A percentile compares a stretch with the other conserved stretches of the same genome.
Evolutionary conservation across 139 green algal species (phyloP).

Genomic region (Picochlorum costavermella): DNA sequence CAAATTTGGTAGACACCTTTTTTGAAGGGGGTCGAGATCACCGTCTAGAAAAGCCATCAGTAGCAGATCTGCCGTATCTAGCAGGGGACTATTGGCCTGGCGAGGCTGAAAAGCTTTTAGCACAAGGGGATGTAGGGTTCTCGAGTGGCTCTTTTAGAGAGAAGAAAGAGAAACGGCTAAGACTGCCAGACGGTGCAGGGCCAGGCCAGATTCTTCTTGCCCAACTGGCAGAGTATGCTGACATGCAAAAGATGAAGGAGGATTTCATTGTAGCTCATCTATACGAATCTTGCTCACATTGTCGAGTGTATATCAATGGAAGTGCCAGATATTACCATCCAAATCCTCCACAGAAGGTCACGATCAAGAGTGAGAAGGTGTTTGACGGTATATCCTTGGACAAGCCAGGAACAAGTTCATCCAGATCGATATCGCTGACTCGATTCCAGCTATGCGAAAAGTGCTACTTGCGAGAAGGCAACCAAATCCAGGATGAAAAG

Average conservation of each 20-base stretch:
- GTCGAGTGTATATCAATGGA: conserved; percentile 53
- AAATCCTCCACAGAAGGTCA: conserved; percentile 23
- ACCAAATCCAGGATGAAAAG: conserved; percentile 1
- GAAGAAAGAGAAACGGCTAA: conserved; percentile 71
- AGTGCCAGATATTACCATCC: conserved; percentile 26
- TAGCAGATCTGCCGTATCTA: conserved; percentile 84
- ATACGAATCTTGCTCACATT: conserved; percentile 81
- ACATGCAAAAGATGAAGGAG: conserved; percentile 84
- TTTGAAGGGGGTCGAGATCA: conserved; percentile 79
- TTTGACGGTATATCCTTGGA: conserved; percentile 83
- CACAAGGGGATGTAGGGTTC: neutral
- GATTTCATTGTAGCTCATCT: conserved; percentile 99
- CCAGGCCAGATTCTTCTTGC: conserved; percentile 69
- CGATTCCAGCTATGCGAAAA: conserved; percentile 43
- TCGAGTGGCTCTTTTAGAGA: conserved; percentile 38
- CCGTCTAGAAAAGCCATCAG: conserved; percentile 46
- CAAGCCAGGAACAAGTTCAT: conserved; percentile 31
- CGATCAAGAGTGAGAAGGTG: conserved; percentile 43
- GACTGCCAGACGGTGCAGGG: conserved; percentile 27
- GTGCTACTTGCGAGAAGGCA: conserved; percentile 35
- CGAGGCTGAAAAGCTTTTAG: conserved; percentile 70
- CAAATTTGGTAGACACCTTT: conserved; percentile 92
- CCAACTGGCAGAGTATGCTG: conserved; percentile 57
- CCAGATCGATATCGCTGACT: conserved; percentile 17
- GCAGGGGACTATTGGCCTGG: conserved; percentile 98